Percentiles rank a stretch among this genome's conserved stretches.
Conservation (phyloP, 1,139 yeast species). For the Kodamaea sp. region DNA sequence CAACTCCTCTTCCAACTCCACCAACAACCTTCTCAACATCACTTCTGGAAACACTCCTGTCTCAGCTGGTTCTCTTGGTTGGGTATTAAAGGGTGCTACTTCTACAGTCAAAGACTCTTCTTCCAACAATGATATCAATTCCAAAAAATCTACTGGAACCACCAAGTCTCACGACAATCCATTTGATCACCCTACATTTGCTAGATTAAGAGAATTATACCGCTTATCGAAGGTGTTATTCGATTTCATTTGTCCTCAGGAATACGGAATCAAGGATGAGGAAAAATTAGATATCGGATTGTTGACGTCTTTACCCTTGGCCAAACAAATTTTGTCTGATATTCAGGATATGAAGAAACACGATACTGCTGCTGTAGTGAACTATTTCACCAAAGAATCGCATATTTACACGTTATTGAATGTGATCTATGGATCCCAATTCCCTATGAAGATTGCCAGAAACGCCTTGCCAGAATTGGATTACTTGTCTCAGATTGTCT, state of each 20-base stretch:
- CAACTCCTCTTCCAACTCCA: slow-evolving; percentile 6
- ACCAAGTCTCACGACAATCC: slow-evolving; percentile 50
- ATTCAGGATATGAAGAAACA: slow-evolving; percentile 77
- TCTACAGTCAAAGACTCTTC: slow-evolving; percentile 25
- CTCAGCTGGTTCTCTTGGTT: slow-evolving; percentile 71
- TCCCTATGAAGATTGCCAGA: slow-evolving; percentile 91
- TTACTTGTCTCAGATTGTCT: slow-evolving; percentile 90
- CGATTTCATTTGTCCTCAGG: slow-evolving; percentile 98
- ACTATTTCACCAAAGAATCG: slow-evolving; percentile 94
- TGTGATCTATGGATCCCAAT: slow-evolving; percentile 88
- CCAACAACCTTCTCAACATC: slow-evolving; percentile 25
- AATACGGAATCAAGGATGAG: slow-evolving; percentile 93
- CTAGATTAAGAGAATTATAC: slow-evolving; percentile 83
- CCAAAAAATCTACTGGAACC: slow-evolving; percentile 16
- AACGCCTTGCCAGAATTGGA: slow-evolving; percentile 96
- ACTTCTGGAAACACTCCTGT: slow-evolving; percentile 30
- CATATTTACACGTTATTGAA: slow-evolving; percentile 93
- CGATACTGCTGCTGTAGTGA: slow-evolving; percentile 78
- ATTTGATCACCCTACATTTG: slow-evolving; percentile 80
- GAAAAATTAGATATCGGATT: slow-evolving; percentile 96
- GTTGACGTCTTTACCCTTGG: slow-evolving; percentile 89
- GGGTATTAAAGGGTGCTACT: slow-evolving; percentile 64
- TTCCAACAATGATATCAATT: slow-evolving; percentile 25
- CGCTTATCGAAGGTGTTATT: slow-evolving; percentile 88
- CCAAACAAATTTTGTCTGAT: slow-evolving; percentile 82